A percentile compares a stretch with the other conserved stretches of the same genome.
Evolutionary conservation across 352 stramenopile genomes (phyloP).

Genomic region (Phytophthora constricta): DNA sequence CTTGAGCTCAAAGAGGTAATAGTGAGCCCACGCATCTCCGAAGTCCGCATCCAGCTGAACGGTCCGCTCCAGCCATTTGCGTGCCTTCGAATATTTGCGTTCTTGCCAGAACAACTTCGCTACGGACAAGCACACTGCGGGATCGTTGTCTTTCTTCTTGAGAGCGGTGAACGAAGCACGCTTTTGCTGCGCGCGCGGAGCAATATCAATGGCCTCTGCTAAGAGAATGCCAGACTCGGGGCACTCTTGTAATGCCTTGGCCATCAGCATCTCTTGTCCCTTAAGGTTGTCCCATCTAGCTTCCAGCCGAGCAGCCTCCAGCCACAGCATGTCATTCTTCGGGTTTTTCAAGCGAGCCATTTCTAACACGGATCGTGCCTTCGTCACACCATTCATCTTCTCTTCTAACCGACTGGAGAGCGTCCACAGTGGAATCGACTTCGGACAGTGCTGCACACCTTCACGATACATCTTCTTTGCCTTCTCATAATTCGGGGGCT

Average conservation of each 20-base stretch:
- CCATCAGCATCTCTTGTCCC: conserved; percentile 95
- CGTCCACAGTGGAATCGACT: conserved; percentile 94
- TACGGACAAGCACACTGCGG: conserved; percentile 96
- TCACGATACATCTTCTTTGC: conserved; percentile 93
- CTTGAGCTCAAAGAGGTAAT: conserved; percentile 97
- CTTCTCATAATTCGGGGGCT: conserved; percentile 62
- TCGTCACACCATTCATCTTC: conserved; percentile 89
- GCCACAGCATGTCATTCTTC: conserved; percentile 95
- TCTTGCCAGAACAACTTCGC: conserved; percentile 97
- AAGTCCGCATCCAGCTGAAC: conserved; percentile 95
- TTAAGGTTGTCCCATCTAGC: conserved; percentile 92
- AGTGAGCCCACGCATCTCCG: conserved; percentile 97
- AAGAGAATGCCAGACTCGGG: conserved; percentile 95
- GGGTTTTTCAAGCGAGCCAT: conserved; percentile 95
- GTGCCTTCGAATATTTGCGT: conserved; percentile 94
- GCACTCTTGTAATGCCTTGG: conserved; percentile 97
- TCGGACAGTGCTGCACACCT: conserved; percentile 93
- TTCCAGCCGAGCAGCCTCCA: conserved; percentile 96
- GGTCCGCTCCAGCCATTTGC: conserved; percentile 98
- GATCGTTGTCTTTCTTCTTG: conserved; percentile 98
- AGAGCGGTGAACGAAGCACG: conserved; percentile 95
- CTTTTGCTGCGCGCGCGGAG: conserved; percentile 96
- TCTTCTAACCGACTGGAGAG: conserved; percentile 95
- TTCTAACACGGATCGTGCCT: conserved; percentile 97
- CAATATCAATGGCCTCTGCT: conserved; percentile 95